Evolutionary conservation across 139 green algal species (phyloP), one percentile per base, ranked within the genome.

Genomic region (Zygnema circumcarinatum): DNA sequence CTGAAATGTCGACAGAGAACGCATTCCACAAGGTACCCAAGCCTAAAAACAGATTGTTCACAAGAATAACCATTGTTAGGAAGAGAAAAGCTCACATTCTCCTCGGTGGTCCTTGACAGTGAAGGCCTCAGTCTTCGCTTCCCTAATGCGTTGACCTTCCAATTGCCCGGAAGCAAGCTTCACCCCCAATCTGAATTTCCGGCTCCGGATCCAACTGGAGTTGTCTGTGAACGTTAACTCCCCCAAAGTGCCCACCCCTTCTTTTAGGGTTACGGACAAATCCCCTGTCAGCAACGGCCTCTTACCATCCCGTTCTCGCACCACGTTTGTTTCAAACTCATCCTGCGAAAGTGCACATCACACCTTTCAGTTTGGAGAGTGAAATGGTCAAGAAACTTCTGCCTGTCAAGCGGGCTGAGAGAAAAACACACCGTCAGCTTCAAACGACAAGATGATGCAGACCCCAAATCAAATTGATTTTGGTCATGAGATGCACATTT

Each of bases 151-250:
- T 11, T 67, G 1, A n/a, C 76, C 76, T 35, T 85, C 3, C 16
- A 35, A 20, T 47, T 79, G 32, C 20, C 72, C 72, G 3, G 85
- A 16, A 25, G 42, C 25, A 0, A 90, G 40, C 7, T 40, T 36
- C 11, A 90, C 29, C 3, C 76, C 85, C 3, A 90, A 79, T n/a
- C 85, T 67, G 76, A 90, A 90, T 53, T 90, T 90, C 35, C 85
- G 56, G 80, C 33, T 79, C 42, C 85, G 85, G 39, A 90, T 80
- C 85, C 85, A 90, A 67, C 79, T 88, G 54, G 80, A 89, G 32
- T 90, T 90, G 79, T 90, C 85, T 25, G 78, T 87, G 76, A 90
- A 90, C 29, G 78, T 72, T 32, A 90, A 21, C 25, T 90, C 85
- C 1, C 79, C 79, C 32, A 90, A 31, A 36, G 79, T 90, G 54